Conservation (phyloP, 306 rosid species). For the Sophora flavescens region DNA sequence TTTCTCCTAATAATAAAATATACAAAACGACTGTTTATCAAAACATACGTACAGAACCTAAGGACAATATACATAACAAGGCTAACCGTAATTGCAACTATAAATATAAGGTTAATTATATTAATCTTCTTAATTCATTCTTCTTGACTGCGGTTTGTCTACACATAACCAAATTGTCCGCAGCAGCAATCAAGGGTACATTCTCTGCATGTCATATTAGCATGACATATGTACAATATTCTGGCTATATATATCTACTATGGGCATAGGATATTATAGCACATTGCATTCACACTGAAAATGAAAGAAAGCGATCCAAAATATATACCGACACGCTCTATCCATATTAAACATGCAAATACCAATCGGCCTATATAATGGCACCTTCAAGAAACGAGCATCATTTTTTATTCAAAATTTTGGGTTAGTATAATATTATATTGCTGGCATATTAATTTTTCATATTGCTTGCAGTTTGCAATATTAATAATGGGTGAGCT, state of each 20-base stretch:
- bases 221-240: constrained; percentile 39
- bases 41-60: no score
- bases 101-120: not conserved
- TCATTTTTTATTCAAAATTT: not conserved
- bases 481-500: constrained; percentile 5
- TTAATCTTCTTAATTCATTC: not conserved
- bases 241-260: constrained; percentile 37
- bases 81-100: not conserved
- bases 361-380: constrained; percentile 28
- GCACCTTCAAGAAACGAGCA: not conserved
- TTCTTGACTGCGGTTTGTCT: constrained; percentile 46
- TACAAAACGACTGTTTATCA: no score
- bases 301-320: constrained; percentile 34
- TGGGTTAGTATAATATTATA: not conserved
- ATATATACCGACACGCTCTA: constrained; percentile 20
- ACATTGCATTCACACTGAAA: constrained; percentile 37
- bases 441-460: constrained; percentile 13
- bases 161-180: constrained; percentile 30
- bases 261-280: constrained; percentile 17
- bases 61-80: constrained; percentile 27
- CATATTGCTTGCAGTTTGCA: constrained; percentile 7
- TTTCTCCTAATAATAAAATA: no score
- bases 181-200: constrained; percentile 34
- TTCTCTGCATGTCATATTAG: constrained; percentile 41
- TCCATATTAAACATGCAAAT: constrained; percentile 33